Evolutionary conservation across 768 basidiomycete species (phyloP), one percentile per base, ranked within the genome.

Genomic region (Suillus spraguei): DNA sequence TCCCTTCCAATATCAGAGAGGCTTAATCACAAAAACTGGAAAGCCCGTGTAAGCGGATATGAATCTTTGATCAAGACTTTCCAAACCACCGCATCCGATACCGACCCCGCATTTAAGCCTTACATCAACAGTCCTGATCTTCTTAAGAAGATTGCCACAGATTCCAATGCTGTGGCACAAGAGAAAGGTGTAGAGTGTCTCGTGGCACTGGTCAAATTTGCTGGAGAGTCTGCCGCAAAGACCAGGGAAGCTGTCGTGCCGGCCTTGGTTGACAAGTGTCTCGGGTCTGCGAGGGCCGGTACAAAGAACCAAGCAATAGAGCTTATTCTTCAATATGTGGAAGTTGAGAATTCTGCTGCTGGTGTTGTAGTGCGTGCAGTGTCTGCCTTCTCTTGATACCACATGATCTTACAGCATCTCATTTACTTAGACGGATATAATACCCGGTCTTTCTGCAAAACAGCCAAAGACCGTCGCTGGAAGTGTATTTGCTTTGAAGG

Each of bases 21-120:
- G 52, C 88, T 97, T 62, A 79, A 86, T 7, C 94, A 98, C 82
- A 99, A 98, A 84, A 97, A 97, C 75, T 99, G 97, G 97, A 99
- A 99, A 78, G 97, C 97, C 63, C 89, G 97, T 68, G 87, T 97
- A 70, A 94, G 87, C 75, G 97, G 87, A 65, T 99, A 99, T 76
- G 92, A 94, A 72, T 78, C 90, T 24, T 86, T 99, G 67, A 86
- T 90, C 80, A 90, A 91, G 77, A 88, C 85, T 63, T 97, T 97
- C 75, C 87, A 89, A 71, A 90, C 87, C 50, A 95, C 95, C 56
- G 90, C 90, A 69, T 95, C 94, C 55, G 97, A 99, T 74, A 86
- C 87, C 68, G 97, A 98, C 82, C 94, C 95, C 55, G 92, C 91
- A 33, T 99, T 99, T 82, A 89, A 87, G 69, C 92, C 94, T 14